Conservation (phyloP, 2,329 filamentous ascomycete genomes). For the Botryotinia convoluta region DNA sequence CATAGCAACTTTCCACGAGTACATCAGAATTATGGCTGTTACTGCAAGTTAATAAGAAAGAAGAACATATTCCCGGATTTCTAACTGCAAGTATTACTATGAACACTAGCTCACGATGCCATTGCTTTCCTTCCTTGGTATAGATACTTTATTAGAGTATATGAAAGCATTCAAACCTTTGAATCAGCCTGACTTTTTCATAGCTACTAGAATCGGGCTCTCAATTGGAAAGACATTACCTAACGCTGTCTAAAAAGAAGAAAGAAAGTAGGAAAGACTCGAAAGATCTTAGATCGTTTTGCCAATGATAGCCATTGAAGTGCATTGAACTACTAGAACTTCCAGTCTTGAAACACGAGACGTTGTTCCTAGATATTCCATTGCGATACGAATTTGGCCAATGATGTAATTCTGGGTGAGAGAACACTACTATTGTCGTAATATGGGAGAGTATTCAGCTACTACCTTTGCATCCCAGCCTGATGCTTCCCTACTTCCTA, state of each 20-base stretch:
- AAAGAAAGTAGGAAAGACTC: neutral
- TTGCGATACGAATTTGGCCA: neutral
- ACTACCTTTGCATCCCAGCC: neutral
- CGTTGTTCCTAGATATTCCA: neutral
- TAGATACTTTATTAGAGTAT: neutral
- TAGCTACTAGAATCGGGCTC: neutral
- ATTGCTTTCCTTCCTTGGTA: neutral
- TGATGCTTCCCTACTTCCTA: conserved; percentile 31
- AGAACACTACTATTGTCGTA: neutral
- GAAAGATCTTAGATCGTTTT: no score
- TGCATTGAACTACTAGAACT: neutral
- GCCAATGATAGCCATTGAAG: neutral
- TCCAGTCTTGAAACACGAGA: neutral
- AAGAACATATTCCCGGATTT: neutral
- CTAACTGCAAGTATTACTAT: neutral
- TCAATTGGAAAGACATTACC: neutral
- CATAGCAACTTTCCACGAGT: neutral
- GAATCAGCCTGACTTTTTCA: neutral
- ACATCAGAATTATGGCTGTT: neutral
- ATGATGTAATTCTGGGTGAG: neutral
- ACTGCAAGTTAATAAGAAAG: neutral
- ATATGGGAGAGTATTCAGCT: neutral
- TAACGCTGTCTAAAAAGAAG: neutral
- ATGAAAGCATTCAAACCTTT: neutral
- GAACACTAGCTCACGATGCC: neutral